Evolutionary conservation across 768 basidiomycete species (phyloP), one percentile per base, ranked within the genome.

Genomic region (Leccinum fibrillosum): DNA sequence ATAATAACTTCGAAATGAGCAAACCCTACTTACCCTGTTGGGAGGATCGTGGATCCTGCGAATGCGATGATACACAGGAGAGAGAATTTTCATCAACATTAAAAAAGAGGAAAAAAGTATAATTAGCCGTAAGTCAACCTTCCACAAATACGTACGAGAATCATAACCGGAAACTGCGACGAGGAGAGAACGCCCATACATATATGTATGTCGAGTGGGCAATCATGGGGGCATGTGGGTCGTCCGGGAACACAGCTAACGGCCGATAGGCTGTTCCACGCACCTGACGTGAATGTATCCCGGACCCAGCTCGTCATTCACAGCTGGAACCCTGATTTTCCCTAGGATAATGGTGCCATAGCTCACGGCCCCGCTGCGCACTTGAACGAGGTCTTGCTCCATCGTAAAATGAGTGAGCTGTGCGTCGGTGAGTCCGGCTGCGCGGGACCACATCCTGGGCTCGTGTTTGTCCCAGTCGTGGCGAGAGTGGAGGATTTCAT

Each of bases 321-420:
- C 74, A 21, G 81, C 86, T 8, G 88, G 86, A 48, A 91, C 78
- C 64, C 80, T 81, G 69, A 91, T 81, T 78, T 92, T 90, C 26
- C 90, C 89, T 11, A 92, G 69, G 59, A 92, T 82, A 56, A 91
- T 82, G 10, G 79, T 82, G 15, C 90, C 90, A 69, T 91, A 84
- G 57, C 84, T 79, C 34, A 85, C 85, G 37, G 72, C 60, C 4
- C 79, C 87, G 64, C 82, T 85, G 55, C 87, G 77, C 30, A 78
- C 69, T 61, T 73, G 63, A 13, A 80, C 74, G 48, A 82, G 74
- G 61, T 80, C 79, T 5, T 72, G 45, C 63, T 75, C 66, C 49
- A 86, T 75, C 37, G 70, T 75, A 65, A 89, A 89, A 53, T 64
- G 60, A 11, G 78, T 75, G 56, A 91, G 75, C 25, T 84, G 73